Conservation (phyloP, 1,284 basidiomycete species). For the Tetrapyrgos nigripes region DNA sequence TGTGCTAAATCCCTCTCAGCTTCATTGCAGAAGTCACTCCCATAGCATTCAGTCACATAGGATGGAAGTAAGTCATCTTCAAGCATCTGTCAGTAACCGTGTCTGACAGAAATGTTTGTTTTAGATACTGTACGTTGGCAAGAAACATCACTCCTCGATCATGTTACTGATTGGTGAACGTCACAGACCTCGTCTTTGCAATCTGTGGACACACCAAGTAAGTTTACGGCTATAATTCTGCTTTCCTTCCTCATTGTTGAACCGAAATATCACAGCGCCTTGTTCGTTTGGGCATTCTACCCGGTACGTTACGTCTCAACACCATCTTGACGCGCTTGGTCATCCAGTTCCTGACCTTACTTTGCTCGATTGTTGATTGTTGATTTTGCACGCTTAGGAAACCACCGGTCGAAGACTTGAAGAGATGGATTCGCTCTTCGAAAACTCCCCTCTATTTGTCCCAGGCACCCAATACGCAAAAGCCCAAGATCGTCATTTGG, state of each 20-base stretch:
- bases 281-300: conserved; percentile 60
- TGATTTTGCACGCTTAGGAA: conserved; percentile 37
- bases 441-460: conserved; percentile 55
- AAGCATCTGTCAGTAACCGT: neutral
- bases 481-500: conserved; percentile 41
- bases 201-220: conserved; percentile 66
- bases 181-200: conserved; percentile 58
- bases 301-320: conserved; percentile 40
- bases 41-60: conserved; percentile 54
- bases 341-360: no score
- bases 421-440: conserved; percentile 66
- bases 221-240: conserved; percentile 14
- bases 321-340: no score
- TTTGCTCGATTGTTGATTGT: neutral
- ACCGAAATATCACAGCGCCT: conserved; percentile 37
- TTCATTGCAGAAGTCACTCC: conserved; percentile 57
- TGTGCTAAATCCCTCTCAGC: conserved; percentile 22
- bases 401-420: conserved; percentile 55
- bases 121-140: conserved; percentile 23
- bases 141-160: neutral
- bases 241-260: neutral
- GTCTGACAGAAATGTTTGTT: neutral
- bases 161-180: neutral
- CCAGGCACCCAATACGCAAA: conserved; percentile 48
- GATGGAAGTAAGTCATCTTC: conserved; percentile 44